Evolutionary conservation across 306 rosid species (phyloP), one percentile per base, ranked within the genome.

Genomic region (Prunus dulcis): DNA sequence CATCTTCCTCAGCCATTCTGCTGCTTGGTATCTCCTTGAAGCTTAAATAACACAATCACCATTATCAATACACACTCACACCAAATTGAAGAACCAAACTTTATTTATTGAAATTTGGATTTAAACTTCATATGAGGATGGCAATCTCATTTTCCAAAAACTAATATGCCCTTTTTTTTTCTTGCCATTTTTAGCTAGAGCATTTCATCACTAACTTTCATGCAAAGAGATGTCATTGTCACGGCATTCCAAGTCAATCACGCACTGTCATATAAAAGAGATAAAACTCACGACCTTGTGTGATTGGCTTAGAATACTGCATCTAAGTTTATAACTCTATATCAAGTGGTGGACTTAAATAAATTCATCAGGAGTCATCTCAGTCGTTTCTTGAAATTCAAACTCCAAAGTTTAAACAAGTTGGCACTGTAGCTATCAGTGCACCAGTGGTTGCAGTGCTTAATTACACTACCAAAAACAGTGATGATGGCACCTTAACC

Each of bases 1-100:
- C 98, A 95, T 95, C 46, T 87, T 86, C 23, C 98, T 81, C 45
- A 95, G 91, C 98, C 98, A 95, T 88, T 89, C 96, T 68, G 95
- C 90, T 65, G 98, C 98, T 86, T 90, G 87, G 77, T 82, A 79
- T 76, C 98, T 86, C 83, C 98, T 92, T 52, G 90, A 84, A 69
- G 93, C 98, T 85, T 55, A 69, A 71, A 41, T 20, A 60, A 14
- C 62, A 62, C 30, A 43, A 34, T 45, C 69, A 22, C 12, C 20
- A 13, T 71, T 63, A 43, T 41, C 53, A 9, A 58, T 22, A 57
- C 6, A 20, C 64, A 50, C 7, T 14, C 18, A n/a, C 32, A 73
- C 25, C 2, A 28, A 34, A 51, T 27, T 51, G 2, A 28, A 18
- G 61, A 71, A 51, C 27, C 18, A 11, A 27, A 30, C 17, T 51